Conservation (phyloP, 441 rosid species). For the Jatropha multifida region DNA sequence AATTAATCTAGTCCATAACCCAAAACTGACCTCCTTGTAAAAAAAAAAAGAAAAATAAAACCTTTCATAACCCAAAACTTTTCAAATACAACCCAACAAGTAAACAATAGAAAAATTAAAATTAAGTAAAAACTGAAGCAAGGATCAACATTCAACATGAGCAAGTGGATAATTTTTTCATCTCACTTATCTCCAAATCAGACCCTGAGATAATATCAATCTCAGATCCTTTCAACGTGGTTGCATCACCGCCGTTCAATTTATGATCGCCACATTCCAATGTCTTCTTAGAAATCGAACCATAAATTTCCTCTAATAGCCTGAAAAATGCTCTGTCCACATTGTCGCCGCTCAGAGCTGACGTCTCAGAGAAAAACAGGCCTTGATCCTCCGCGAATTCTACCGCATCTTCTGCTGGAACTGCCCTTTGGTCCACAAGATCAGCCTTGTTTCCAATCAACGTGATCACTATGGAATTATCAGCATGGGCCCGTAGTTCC, state of each 20-base stretch:
- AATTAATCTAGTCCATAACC: too few relatives aligned
- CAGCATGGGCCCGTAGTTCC: constrained; percentile 79
- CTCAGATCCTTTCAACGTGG: constrained; percentile 52
- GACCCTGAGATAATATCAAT: constrained; percentile 55
- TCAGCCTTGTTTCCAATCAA: constrained; percentile 94
- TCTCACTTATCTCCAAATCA: constrained; percentile 61
- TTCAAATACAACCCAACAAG: not conserved
- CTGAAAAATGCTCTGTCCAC: constrained; percentile 81
- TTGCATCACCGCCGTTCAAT: constrained; percentile 29
- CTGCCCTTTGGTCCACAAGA: constrained; percentile 67
- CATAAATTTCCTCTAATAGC: constrained; percentile 68
- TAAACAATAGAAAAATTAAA: not conserved
- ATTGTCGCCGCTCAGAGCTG: constrained; percentile 73
- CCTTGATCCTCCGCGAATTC: constrained; percentile 83
- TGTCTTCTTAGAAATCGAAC: constrained; percentile 44
- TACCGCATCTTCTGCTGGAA: constrained; percentile 77
- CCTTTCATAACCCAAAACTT: not conserved
- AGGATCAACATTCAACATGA: constrained; percentile 40
- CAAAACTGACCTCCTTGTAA: too few relatives aligned
- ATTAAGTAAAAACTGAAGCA: not conserved
- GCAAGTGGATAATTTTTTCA: constrained; percentile 55
- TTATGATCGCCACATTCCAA: constrained; percentile 33
- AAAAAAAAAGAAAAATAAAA: too few relatives aligned
- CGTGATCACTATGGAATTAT: constrained; percentile 66
- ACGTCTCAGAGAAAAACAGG: constrained; percentile 87